Conservation (phyloP, 139 green algal species). For the Micractinium conductrix region DNA sequence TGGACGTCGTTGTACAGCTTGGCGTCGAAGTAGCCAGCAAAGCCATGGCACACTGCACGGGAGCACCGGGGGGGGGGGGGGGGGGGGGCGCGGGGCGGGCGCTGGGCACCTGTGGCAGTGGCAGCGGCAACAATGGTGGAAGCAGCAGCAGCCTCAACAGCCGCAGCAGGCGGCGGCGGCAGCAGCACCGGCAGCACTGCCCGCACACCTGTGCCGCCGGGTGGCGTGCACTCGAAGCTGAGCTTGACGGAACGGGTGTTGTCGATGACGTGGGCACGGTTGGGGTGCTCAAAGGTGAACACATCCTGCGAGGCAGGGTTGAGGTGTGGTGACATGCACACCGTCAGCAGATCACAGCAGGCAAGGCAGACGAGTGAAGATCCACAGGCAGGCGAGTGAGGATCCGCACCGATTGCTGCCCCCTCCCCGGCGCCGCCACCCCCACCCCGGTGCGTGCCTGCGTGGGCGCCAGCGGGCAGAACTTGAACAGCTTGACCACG, state of each 20-base stretch:
- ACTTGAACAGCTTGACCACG: conserved; percentile 91
- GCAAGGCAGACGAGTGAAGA: neutral
- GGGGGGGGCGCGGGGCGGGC: too few relatives aligned
- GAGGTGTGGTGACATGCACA: neutral
- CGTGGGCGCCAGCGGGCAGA: conserved; percentile 41
- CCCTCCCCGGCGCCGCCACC: neutral
- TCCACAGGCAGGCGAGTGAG: neutral
- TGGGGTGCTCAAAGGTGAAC: conserved; percentile 95
- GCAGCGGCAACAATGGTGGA: neutral
- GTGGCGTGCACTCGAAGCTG: conserved; percentile 58
- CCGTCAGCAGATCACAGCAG: too few relatives aligned
- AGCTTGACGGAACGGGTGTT: conserved; percentile 72
- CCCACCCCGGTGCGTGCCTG: conserved; percentile 10
- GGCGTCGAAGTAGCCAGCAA: conserved; percentile 97
- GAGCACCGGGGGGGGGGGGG: too few relatives aligned
- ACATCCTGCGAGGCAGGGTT: conserved; percentile 58
- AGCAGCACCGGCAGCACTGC: neutral
- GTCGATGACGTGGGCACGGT: conserved; percentile 68
- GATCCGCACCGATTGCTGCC: neutral
- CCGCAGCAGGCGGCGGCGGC: neutral
- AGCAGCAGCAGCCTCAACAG: neutral
- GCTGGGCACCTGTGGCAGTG: neutral
- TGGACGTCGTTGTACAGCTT: conserved; percentile 88
- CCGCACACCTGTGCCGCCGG: conserved; percentile 19
- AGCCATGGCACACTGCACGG: conserved; percentile 81